Evolutionary conservation across 164 flowering plant species (phyloP).

Genomic region (Warburgia ugandensis): DNA sequence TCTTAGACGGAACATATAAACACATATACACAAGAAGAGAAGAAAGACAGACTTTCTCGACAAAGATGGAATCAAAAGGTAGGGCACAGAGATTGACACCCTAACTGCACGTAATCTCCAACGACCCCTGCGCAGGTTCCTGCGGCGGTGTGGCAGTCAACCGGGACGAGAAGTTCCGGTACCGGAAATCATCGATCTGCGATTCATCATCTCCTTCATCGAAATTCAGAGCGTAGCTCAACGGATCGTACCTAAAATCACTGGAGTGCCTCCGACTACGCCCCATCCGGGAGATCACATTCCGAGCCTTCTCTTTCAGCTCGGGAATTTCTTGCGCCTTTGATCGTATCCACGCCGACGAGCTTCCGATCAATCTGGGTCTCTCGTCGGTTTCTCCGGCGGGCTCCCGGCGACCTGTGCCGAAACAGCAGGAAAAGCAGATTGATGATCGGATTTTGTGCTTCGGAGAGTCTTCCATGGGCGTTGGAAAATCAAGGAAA

Average conservation of each 20-base stretch:
- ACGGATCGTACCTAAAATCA: slow-evolving; percentile 51
- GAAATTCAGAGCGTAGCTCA: slow-evolving; percentile 52
- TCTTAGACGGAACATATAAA: no score
- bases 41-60: no score
- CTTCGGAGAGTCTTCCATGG: slow-evolving; percentile 1
- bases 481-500: not conserved
- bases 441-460: slow-evolving; percentile 14
- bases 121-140: not conserved
- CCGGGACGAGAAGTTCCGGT: slow-evolving; percentile 28
- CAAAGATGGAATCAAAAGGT: no score
- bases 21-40: no score
- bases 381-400: not conserved
- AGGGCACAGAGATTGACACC: no score
- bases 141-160: slow-evolving; percentile 8
- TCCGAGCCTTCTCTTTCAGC: slow-evolving; percentile 25
- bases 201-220: slow-evolving; percentile 27
- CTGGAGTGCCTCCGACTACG: slow-evolving; percentile 21
- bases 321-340: slow-evolving; percentile 28
- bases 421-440: slow-evolving; percentile 25
- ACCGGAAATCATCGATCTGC: slow-evolving; percentile 20
- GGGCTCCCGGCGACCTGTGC: not conserved
- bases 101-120: not conserved
- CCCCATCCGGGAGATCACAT: slow-evolving; percentile 23
- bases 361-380: slow-evolving; percentile 15
- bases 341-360: slow-evolving; percentile 28